phyloP scores from a whole-genome alignment of 805 yeast species.

The Debaryomyces tyrocola region DNA sequence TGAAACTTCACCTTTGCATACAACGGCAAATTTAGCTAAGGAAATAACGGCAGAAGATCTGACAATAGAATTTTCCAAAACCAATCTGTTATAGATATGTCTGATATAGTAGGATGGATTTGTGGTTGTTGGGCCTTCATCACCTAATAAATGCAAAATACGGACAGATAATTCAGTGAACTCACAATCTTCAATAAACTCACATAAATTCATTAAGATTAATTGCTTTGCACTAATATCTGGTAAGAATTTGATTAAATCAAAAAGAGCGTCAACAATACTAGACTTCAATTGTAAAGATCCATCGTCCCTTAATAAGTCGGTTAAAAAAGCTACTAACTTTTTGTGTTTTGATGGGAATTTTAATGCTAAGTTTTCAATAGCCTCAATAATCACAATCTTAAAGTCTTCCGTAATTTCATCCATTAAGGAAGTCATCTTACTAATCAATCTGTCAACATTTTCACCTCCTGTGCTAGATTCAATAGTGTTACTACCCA shows the following conservation, averaged over 20 bases:
- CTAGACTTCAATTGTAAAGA: conserved; percentile 81
- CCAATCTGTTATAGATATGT: conserved; percentile 95
- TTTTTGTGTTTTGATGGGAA: conserved; percentile 89
- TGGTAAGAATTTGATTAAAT: conserved; percentile 84
- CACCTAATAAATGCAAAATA: conserved; percentile 86
- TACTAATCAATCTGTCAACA: conserved; percentile 85
- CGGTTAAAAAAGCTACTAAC: conserved; percentile 79
- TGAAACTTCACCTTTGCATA: conserved; percentile 65
- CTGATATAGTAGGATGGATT: conserved; percentile 91
- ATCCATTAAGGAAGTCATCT: conserved; percentile 83
- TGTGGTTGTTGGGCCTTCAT: conserved; percentile 85
- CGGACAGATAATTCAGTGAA: conserved; percentile 92
- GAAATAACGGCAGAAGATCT: conserved; percentile 96
- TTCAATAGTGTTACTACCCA: conserved; percentile 61
- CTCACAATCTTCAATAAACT: conserved; percentile 97
- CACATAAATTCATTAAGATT: conserved; percentile 88
- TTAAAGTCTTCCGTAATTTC: conserved; percentile 96
- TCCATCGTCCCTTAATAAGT: conserved; percentile 87
- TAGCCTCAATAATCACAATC: conserved; percentile 91
- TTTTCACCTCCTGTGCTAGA: conserved; percentile 45
- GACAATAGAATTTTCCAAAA: conserved; percentile 90
- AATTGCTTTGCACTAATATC: conserved; percentile 65
- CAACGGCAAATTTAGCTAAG: conserved; percentile 83
- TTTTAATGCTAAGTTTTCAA: conserved; percentile 85
- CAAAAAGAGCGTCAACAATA: conserved; percentile 90